Evolutionary conservation across 192 early-diverging fungal species (phyloP).

Genomic region (Backusella circina): DNA sequence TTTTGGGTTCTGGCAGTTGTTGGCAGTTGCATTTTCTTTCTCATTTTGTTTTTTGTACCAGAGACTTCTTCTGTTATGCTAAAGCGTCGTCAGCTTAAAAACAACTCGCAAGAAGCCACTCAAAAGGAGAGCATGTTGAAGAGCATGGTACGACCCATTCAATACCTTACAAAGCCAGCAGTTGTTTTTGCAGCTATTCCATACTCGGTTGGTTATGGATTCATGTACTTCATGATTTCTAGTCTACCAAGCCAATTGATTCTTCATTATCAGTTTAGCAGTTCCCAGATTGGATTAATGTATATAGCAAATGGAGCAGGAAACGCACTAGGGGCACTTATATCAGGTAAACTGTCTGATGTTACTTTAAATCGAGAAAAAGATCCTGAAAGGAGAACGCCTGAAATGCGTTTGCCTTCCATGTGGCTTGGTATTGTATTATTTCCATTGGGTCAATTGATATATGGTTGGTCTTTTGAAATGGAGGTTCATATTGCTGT

Average conservation of each 20-base stretch:
- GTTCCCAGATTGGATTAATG: constrained; percentile 22
- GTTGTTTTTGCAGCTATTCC: constrained; percentile 19
- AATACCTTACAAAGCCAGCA: constrained; percentile 15
- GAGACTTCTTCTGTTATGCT: constrained; percentile 43
- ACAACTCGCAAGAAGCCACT: not conserved
- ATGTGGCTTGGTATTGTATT: constrained; percentile 32
- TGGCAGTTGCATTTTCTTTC: constrained; percentile 44
- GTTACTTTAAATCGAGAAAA: not conserved
- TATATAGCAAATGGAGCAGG: constrained; percentile 31
- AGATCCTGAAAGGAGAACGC: not conserved
- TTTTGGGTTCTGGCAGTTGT: constrained; percentile 58
- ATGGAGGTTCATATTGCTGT: constrained; percentile 3
- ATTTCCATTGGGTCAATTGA: constrained; percentile 19
- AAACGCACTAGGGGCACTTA: constrained; percentile 28
- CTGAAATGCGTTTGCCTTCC: constrained; percentile 19
- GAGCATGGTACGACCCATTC: constrained; percentile 18
- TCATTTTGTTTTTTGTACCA: constrained; percentile 55
- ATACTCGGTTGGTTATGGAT: constrained; percentile 25
- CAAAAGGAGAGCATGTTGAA: not conserved
- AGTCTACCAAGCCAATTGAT: constrained; percentile 22
- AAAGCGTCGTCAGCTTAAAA: not conserved
- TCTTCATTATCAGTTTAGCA: constrained; percentile 12
- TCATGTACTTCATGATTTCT: constrained; percentile 36
- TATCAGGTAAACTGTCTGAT: constrained; percentile 24
- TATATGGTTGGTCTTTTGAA: constrained; percentile 34